Percentiles rank a stretch among this genome's conserved stretches.
Evolutionary conservation across 139 green algal species (phyloP).

Genomic region (Bryopsis sp.): DNA sequence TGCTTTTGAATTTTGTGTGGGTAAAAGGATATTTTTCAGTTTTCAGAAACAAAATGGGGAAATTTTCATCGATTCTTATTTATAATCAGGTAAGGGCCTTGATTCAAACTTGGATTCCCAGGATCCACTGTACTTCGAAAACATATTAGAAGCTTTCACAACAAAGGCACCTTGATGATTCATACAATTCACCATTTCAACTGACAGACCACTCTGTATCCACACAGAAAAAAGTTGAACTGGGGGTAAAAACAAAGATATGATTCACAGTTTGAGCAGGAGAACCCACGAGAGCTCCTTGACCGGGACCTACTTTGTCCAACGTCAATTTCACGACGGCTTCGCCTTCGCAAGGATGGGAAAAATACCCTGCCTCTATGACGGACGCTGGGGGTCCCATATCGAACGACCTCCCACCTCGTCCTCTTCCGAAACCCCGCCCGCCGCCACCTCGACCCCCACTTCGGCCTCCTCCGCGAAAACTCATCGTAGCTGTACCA

Average conservation of each 20-base stretch:
- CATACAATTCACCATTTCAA: no score
- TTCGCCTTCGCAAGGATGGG: slow-evolving; percentile 96
- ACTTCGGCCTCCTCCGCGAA: slow-evolving; percentile 1
- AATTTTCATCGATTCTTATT: no score
- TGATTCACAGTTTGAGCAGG: neutral
- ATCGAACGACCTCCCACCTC: slow-evolving; percentile 20
- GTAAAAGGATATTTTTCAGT: no score
- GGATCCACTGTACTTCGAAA: no score
- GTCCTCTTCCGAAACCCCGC: neutral
- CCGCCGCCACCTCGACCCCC: slow-evolving; percentile 1
- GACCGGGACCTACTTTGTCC: slow-evolving; percentile 63
- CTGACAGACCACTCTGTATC: no score
- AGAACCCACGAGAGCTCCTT: neutral
- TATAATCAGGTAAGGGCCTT: no score
- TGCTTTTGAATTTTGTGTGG: no score
- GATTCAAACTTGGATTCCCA: no score
- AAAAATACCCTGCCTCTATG: slow-evolving; percentile 78
- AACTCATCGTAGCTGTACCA: neutral
- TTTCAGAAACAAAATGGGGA: no score
- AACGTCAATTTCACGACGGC: slow-evolving; percentile 93
- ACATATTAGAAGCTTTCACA: no score
- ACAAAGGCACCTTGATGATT: no score
- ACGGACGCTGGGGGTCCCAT: slow-evolving; percentile 54
- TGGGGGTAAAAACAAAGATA: slow-evolving; percentile 17
- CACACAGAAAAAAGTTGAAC: neutral